Percentiles rank a stretch among this genome's conserved stretches.
Evolutionary conservation across 2,329 filamentous ascomycete genomes (phyloP).

Genomic region (Clonostachys sp.): DNA sequence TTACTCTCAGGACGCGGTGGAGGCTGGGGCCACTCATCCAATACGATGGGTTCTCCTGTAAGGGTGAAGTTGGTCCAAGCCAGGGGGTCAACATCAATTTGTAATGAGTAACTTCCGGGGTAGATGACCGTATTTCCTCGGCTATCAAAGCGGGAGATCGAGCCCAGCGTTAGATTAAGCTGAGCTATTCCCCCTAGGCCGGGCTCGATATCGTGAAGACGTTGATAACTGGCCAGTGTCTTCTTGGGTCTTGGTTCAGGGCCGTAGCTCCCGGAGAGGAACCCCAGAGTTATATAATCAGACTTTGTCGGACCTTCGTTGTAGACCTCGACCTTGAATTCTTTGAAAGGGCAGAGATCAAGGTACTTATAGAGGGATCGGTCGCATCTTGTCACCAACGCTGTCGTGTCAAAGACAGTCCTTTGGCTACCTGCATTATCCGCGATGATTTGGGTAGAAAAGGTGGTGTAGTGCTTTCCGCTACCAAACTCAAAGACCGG

Average conservation of each 20-base stretch:
- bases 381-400: conserved; percentile 24
- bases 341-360: conserved; percentile 34
- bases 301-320: conserved; percentile 41
- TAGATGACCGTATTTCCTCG: conserved; percentile 46
- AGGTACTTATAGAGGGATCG: conserved; percentile 17
- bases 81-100: conserved; percentile 36
- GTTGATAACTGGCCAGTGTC: conserved; percentile 42
- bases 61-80: conserved; percentile 36
- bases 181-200: conserved; percentile 20
- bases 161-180: conserved; percentile 40
- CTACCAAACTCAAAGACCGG: conserved; percentile 48
- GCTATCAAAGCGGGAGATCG: conserved; percentile 42
- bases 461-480: conserved; percentile 50
- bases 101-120: conserved; percentile 45
- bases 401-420: conserved; percentile 18
- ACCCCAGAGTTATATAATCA: conserved; percentile 48
- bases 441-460: conserved; percentile 1
- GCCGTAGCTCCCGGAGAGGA: conserved; percentile 37
- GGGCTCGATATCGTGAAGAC: conserved; percentile 29
- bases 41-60: conserved; percentile 31
- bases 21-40: conserved; percentile 25
- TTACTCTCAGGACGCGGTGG: too few relatives aligned
- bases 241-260: conserved; percentile 48
- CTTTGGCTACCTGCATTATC: neutral
- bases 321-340: conserved; percentile 28